phyloP scores from a whole-genome alignment of 116 monocot genomes.

The Cymodocea nodosa region DNA sequence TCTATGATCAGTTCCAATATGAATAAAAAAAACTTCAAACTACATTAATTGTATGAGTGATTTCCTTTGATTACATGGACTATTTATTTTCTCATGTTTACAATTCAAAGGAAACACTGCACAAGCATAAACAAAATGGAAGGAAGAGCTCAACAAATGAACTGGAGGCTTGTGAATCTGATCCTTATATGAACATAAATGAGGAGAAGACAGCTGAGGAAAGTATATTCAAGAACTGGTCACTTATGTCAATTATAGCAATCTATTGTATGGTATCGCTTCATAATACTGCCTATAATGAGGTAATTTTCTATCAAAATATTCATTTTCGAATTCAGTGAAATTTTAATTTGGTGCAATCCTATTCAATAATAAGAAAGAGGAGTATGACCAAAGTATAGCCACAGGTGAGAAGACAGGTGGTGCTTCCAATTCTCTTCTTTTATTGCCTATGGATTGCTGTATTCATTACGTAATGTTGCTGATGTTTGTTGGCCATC shows the following conservation, averaged over 20 bases:
- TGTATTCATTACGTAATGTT: too few relatives aligned
- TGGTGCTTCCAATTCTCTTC: too few relatives aligned
- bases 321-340: background rate
- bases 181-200: background rate
- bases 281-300: slow-evolving; percentile 58
- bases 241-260: slow-evolving; percentile 46
- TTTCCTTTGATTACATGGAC: background rate
- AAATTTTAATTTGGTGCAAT: background rate
- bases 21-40: too few relatives aligned
- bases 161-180: slow-evolving; percentile 17
- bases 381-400: too few relatives aligned
- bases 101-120: slow-evolving; percentile 60
- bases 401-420: too few relatives aligned
- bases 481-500: too few relatives aligned
- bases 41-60: too few relatives aligned
- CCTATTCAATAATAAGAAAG: background rate
- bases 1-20: too few relatives aligned
- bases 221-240: slow-evolving; percentile 50
- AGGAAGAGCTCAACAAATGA: slow-evolving; percentile 9
- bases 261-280: slow-evolving; percentile 62
- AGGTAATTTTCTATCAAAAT: slow-evolving; percentile 20
- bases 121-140: slow-evolving; percentile 33
- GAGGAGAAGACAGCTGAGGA: slow-evolving; percentile 11
- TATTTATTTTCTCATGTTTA: background rate
- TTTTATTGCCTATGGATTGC: too few relatives aligned